phyloP scores from a whole-genome alignment of 225 moss, liverwort and hornwort genomes.

The Marchantia polymorpha region DNA sequence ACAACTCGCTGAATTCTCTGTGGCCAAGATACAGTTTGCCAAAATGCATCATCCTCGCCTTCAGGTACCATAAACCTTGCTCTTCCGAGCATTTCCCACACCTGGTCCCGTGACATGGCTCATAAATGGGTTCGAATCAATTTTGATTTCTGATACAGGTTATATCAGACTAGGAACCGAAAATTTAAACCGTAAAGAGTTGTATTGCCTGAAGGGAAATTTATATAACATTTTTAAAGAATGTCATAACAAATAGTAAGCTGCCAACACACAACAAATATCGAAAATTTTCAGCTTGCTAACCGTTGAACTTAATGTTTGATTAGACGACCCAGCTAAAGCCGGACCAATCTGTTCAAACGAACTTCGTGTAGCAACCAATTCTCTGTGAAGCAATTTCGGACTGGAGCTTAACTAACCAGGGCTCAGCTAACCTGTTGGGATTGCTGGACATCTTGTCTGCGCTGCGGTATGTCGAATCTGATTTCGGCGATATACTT shows the following conservation, averaged over 20 bases:
- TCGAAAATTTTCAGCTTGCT: too few species aligned
- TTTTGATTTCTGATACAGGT: not conserved
- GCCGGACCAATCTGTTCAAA: too few species aligned
- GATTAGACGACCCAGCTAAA: too few species aligned
- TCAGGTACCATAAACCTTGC: slow-evolving; percentile 29
- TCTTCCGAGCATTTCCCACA: slow-evolving; percentile 37
- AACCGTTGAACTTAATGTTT: too few species aligned
- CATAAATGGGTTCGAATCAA: not conserved
- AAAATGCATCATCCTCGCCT: slow-evolving; percentile 21
- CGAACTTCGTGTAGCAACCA: too few species aligned
- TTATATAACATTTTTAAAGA: too few species aligned
- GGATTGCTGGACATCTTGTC: slow-evolving; percentile 37
- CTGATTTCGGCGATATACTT: slow-evolving; percentile 42
- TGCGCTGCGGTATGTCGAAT: slow-evolving; percentile 41
- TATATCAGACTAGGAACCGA: not conserved
- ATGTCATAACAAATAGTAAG: too few species aligned
- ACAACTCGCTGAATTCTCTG: slow-evolving; percentile 33
- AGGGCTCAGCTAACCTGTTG: slow-evolving; percentile 27
- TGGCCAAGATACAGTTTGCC: slow-evolving; percentile 41
- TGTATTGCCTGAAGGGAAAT: too few species aligned
- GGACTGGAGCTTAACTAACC: slow-evolving; percentile 12
- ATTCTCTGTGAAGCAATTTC: too few species aligned
- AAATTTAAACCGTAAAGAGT: not conserved
- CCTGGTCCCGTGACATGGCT: slow-evolving; percentile 20
- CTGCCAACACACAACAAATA: too few species aligned